Percentiles rank a stretch among this genome's conserved stretches.
Evolutionary conservation across 2,329 filamentous ascomycete genomes (phyloP).

Genomic region (Lecanoromycetidae sp.): DNA sequence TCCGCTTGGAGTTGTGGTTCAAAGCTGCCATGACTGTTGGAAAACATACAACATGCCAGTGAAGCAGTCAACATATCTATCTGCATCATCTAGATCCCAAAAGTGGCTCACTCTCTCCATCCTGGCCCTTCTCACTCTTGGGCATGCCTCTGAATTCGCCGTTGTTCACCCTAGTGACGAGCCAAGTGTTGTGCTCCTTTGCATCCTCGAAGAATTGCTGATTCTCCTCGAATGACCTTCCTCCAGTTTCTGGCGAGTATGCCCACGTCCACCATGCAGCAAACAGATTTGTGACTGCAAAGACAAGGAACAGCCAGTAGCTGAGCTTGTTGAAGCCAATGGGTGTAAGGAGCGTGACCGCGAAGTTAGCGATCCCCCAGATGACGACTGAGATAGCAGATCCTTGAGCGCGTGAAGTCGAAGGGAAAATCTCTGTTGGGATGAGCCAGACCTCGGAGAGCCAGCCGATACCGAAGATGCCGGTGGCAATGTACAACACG

Average conservation of each 20-base stretch:
- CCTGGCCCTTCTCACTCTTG: conserved; percentile 14
- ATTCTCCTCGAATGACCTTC: conserved; percentile 48
- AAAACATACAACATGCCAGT: not conserved
- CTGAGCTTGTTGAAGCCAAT: conserved; percentile 48
- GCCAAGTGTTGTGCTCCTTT: conserved; percentile 40
- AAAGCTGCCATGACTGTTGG: not conserved
- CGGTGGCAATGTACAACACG: conserved; percentile 27
- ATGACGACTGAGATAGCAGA: conserved; percentile 43
- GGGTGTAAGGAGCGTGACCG: conserved; percentile 45
- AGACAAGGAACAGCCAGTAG: conserved; percentile 48
- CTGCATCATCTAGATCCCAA: conserved; percentile 8
- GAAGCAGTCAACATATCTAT: not conserved
- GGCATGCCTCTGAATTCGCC: conserved; percentile 34
- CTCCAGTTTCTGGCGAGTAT: conserved; percentile 43
- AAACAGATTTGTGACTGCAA: conserved; percentile 42
- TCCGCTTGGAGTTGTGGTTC: not conserved
- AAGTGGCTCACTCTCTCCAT: conserved; percentile 15
- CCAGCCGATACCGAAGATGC: conserved; percentile 50
- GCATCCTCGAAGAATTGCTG: conserved; percentile 47
- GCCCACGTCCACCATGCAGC: conserved; percentile 44
- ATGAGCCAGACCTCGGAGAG: conserved; percentile 48
- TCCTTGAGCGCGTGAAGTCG: conserved; percentile 42
- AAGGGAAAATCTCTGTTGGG: conserved; percentile 47
- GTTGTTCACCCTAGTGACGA: conserved; percentile 39
- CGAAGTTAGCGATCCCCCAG: conserved; percentile 48